Evolutionary conservation across 371 early-diverging fungal genomes (phyloP), one percentile per base, ranked within the genome.

Genomic region (Mucor mucedo): DNA sequence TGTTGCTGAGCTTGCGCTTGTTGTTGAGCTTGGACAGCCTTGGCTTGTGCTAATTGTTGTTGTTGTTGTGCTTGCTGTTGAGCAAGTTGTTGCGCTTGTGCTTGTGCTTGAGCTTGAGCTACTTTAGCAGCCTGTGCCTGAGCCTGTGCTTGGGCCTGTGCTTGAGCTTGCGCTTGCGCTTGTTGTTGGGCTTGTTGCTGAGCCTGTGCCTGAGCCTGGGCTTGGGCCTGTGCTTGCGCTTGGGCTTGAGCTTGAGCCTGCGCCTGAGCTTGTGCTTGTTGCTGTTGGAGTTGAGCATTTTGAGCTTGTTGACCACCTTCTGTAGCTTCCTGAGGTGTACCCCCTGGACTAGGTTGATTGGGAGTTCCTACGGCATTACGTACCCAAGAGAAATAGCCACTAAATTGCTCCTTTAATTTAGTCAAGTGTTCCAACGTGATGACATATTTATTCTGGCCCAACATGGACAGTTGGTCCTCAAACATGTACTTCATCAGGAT

Each of bases 401-500:
- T 76, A 29, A 87, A 75, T 21, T 84, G 84, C 0, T 85, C 83
- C 40, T 71, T 72, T 42, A 87, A 56, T 42, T 81, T 82, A 2
- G 68, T 62, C 27, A 85, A 62, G 29, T 82, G 76, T 11, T 82
- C 81, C 33, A 80, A 60, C 1, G 68, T 75, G 32, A 87, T 76
- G 8, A 80, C 71, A 57, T 70, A 87, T 16, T 75, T 73, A 29
- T 80, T 75, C 28, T 82, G 81, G n/a, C 73, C 69, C 21, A 85
- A 55, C n/a, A 73, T 55, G 1, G 78, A 74, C n/a, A 82, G 60
- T 52, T 87, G 87, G 52, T 84, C 85, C 57, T 87, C 79, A 66
- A 84, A 82, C 80, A 85, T 77, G 55, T 79, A 79, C 62, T 87
- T 87, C 85, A 87, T 82, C 58, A 84, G 54, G 38, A 84, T 82